Percentiles rank a stretch among this genome's conserved stretches.
Evolutionary conservation across 768 basidiomycete species (phyloP).

Genomic region (Coprinopsis marcescibilis): DNA sequence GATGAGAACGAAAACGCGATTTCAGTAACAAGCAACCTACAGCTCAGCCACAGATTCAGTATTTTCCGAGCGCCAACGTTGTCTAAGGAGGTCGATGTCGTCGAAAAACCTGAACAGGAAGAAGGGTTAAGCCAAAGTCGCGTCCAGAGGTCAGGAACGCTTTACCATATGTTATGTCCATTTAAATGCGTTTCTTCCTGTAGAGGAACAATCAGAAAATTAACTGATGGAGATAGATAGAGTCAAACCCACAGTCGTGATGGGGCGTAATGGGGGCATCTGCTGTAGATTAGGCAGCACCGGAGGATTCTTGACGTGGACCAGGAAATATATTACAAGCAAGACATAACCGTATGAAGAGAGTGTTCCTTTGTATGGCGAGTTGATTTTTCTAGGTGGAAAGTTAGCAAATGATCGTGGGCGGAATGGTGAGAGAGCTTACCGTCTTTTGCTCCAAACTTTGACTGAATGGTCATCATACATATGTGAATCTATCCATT

Average conservation of each 20-base stretch:
- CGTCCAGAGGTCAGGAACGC: not conserved
- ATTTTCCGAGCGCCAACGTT: conserved; percentile 93
- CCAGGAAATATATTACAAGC: conserved; percentile 95
- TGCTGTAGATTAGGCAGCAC: conserved; percentile 95
- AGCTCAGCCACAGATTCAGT: conserved; percentile 89
- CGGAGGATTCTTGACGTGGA: conserved; percentile 96
- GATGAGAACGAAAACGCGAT: conserved; percentile 10
- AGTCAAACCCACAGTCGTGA: conserved; percentile 52
- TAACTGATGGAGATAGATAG: conserved; percentile 1
- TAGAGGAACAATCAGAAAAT: conserved; percentile 11
- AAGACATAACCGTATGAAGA: conserved; percentile 97
- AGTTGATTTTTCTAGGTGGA: conserved; percentile 99
- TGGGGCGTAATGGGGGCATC: conserved; percentile 86
- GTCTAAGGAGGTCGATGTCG: conserved; percentile 87
- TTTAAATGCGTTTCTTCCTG: conserved; percentile 79
- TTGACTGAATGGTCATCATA: conserved; percentile 77
- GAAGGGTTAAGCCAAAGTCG: conserved; percentile 12
- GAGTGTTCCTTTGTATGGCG: conserved; percentile 93
- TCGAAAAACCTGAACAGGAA: conserved; percentile 78
- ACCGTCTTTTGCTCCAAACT: conserved; percentile 98
- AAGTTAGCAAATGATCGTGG: not conserved
- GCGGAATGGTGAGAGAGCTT: conserved; percentile 13
- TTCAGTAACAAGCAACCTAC: conserved; percentile 38
- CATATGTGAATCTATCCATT: conserved; percentile 13
- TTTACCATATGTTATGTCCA: conserved; percentile 76